These are phyloP conservation scores for Bruguiera parviflora DNA, from an alignment of 345 rosid species.

Conservation along the genomic window DNA sequence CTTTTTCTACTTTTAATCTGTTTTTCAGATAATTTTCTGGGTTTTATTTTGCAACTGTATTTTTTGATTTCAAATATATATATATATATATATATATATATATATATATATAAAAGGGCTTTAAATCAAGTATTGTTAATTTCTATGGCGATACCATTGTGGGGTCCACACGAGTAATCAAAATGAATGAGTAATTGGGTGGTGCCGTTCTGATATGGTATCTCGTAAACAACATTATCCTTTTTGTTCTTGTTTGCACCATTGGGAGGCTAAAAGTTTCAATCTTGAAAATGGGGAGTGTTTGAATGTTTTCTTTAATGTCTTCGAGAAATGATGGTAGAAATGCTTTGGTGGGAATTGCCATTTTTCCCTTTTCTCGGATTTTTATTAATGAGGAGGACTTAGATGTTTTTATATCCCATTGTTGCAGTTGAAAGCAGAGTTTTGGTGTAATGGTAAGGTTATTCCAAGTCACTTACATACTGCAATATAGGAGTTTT, in stretches of 20 bases:
- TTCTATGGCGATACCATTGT: not conserved
- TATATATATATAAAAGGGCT: not conserved
- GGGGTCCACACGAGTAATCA: not conserved
- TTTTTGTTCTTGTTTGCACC: too few relatives aligned
- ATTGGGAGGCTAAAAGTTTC: too few relatives aligned
- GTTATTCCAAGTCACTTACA: too few relatives aligned
- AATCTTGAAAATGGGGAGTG: too few relatives aligned
- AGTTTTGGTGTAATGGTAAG: too few relatives aligned
- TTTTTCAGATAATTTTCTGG: not conserved
- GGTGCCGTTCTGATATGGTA: too few relatives aligned
- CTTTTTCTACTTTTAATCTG: not conserved
- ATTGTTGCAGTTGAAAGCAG: not conserved
- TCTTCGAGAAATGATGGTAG: too few relatives aligned
- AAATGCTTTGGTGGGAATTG: not conserved
- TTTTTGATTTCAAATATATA: not conserved
- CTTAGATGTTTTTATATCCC: not conserved
- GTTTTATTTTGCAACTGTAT: not conserved
- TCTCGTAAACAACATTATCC: too few relatives aligned
- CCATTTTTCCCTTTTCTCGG: not conserved
- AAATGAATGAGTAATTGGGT: too few relatives aligned
- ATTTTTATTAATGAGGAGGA: too few relatives aligned
- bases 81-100: too few relatives aligned
- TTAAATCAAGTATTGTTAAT: not conserved
- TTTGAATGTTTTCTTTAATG: too few relatives aligned
- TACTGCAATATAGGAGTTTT: not conserved